Evolutionary conservation across 192 early-diverging fungal genomes (phyloP), one percentile per base, ranked within the genome.

Genomic region (Podila epigama): DNA sequence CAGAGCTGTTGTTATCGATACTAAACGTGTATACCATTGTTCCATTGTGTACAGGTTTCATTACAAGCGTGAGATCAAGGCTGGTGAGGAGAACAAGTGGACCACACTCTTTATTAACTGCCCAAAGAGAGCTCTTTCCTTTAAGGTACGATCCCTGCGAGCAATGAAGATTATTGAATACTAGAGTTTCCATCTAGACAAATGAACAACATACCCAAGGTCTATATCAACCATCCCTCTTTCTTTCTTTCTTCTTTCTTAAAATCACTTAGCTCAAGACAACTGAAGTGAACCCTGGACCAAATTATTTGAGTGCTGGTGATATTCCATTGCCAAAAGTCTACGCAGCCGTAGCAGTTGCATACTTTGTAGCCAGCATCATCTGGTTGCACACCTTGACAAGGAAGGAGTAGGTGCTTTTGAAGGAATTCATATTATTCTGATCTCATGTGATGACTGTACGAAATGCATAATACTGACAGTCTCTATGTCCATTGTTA

Each of bases 251-350:
- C 52, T 2, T 18, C 10, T 54, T 25, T 12, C 6, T 51, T 51
- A 15, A 5, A 13, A 13, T 16, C 52, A 33, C n/a, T 10, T 63
- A 85, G 81, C 54, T 87, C 57, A 82, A 75, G 20, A 80, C 67
- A 8, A 81, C 68, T 5, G 80, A 82, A 34, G 44, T 80, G n/a
- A 87, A 87, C 41, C 86, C 86, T 20, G 81, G 75, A 39, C 64
- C 67, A 22, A 84, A 82, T 51, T 77, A 80, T 29, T 60, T 87
- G 31, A 84, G 83, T 36, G 86, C 86, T 20, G 86, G 86, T 22
- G 86, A 87, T 40, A 79, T 67, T 7, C 86, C 86, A 12, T 59
- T 87, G 35, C 82, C 82, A 25, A 75, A 53, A 25, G 81, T 87
- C 25, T 87, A 87, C 54, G 77, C 44, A 16, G 39, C 34, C 2